Evolutionary conservation across 164 flowering plant genomes (phyloP), one percentile per base, ranked within the genome.

Genomic region (Vitis rupestris): DNA sequence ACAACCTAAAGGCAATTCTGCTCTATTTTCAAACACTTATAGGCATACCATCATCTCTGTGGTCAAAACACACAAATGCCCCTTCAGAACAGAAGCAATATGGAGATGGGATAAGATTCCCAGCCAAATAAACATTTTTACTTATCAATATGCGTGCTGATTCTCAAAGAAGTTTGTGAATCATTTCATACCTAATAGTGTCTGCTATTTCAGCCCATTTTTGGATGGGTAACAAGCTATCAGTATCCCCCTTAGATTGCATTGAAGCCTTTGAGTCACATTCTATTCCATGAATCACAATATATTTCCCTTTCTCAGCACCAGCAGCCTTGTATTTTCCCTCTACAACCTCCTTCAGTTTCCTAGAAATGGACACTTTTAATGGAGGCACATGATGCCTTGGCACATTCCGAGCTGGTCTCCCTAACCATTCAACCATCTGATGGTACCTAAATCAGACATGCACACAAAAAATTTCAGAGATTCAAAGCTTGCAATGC

Each of bases 201-300:
- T 80, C 62, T 6, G 92, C 83, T 66, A 90, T 90, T 64, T 86
- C 81, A 56, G 87, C 86, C 98, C 97, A 93, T 16, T 79, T 65
- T 66, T 84, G 71, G 19, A 93, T 73, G 1, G 97, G 95, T 29
- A 93, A 76, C 82, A 90, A 85, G 85, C 98, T 90, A 74, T 91
- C 98, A 48, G 84, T 66, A 74, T 93, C 98, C 15, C 98, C 98
- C 59, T 68, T 83, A 9, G 95, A 88, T 75, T 90, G 95, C 98
- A 93, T 91, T 61, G 92, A 88, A 50, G 98, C 97, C 67, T 82
- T 79, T 14, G 97, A 91, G 74, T 88, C 97, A 5, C 86, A 85
- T 66, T 90, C 72, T 37, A 93, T 80, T 17, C 98, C 97, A 79
- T 90, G 98, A 70, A 93, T 81, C 61, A 93, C 94, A 61, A 91